Evolutionary conservation across 108 stramenopile genomes (phyloP), one percentile per base, ranked within the genome.

Genomic region (Bacterosira constricta): DNA sequence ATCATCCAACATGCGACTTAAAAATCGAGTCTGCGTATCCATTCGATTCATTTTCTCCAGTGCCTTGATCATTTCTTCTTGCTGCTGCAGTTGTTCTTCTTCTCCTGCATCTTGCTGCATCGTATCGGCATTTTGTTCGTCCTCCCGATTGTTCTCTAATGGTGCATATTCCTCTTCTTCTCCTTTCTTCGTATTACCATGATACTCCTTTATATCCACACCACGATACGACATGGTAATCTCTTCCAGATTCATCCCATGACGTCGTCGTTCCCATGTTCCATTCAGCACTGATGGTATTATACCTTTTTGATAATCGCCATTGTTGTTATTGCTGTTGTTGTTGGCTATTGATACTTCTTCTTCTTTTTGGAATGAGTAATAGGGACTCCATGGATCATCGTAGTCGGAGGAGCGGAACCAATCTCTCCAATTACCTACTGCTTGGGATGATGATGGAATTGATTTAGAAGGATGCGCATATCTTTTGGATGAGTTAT

Each of bases 341-440:
- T 38, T 21, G 57, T 29, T 35, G 37, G 9, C 3, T 25, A 17
- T 46, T 30, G 8, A 12, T 47, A 2, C 26, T 41, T 38, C 18
- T 31, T 36, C 52, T 7, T 31, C 50, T 23, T 18, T 1, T 29
- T 8, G 25, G 0, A 69, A 56, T 41, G 61, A 32, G 30, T 51
- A 42, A 42, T 63, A 60, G 20, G 75, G 45, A 41, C 75, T 77
- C 75, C 75, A 77, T 47, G 75, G 59, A 64, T 77, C 75, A 49
- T 77, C 75, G 37, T 69, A 77, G 4, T 77, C 67, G 34, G 1
- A 1, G 10, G 75, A 77, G 15, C 67, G 60, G 23, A 77, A 77
- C 61, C 53, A 56, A 41, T 68, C 67, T 69, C 67, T 53, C 75
- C 75, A 77, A 47, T 77, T 51, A 18, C 36, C 35, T 37, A 13